Evolutionary conservation across 1,284 basidiomycete genomes (phyloP).

Genomic region (Cystobasidium pallidum): DNA sequence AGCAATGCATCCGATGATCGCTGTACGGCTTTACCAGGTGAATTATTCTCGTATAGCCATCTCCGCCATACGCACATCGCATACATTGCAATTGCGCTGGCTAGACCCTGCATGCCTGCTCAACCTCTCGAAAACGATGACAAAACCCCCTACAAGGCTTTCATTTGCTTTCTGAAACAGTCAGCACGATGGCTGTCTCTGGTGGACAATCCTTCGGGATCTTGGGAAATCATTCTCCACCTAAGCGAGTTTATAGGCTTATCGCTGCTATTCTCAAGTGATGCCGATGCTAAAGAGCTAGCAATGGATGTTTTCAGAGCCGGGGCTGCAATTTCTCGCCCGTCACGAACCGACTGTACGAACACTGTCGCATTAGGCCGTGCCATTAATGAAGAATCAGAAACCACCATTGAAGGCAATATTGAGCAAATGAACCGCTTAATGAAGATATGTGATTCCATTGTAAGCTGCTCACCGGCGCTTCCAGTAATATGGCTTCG

Average conservation of each 20-base stretch:
- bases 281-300: not conserved
- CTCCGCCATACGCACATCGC: no score
- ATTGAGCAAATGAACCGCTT: conserved; percentile 26
- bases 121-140: not conserved
- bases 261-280: not conserved
- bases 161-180: not conserved
- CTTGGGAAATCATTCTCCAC: not conserved
- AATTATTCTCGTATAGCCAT: no score
- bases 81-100: conserved; percentile 1
- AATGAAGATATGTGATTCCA: not conserved
- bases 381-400: not conserved
- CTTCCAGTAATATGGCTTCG: conserved; percentile 13
- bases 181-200: not conserved
- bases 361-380: not conserved
- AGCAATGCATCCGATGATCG: not conserved
- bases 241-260: not conserved
- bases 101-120: not conserved
- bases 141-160: not conserved
- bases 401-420: conserved; percentile 10
- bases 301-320: not conserved
- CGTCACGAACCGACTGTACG: not conserved
- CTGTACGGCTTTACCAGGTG: not conserved
- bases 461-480: not conserved
- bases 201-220: not conserved
- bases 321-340: not conserved